Evolutionary conservation across 305 asterid genomes (phyloP).

Genomic region (Fraxinus velutina): DNA sequence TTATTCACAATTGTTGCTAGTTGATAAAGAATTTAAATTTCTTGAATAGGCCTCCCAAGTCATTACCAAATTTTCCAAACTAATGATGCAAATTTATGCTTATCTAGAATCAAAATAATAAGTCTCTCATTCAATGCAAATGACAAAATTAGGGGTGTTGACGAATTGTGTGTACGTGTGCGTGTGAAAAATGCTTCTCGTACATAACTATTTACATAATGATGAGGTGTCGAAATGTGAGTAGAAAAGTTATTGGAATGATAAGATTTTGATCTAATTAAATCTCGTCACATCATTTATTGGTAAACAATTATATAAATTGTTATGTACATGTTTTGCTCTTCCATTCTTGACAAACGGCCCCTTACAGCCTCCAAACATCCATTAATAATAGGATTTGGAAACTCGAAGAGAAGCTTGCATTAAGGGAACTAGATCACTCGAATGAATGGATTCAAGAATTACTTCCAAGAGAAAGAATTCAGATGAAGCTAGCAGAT

Average conservation of each 20-base stretch:
- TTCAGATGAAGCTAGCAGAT: conserved; percentile 60
- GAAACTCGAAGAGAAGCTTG: conserved; percentile 85
- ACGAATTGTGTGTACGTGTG: no score
- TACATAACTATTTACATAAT: no score
- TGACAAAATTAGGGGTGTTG: no score
- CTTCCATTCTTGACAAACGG: conserved; percentile 38
- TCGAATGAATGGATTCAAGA: conserved; percentile 44
- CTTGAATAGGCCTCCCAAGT: conserved; percentile 20
- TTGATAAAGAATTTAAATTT: conserved; percentile 9
- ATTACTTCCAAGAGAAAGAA: conserved; percentile 53
- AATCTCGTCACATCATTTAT: no score
- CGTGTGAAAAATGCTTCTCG: no score
- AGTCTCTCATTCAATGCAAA: no score
- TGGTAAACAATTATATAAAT: no score
- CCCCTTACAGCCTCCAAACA: conserved; percentile 57
- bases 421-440: conserved; percentile 52
- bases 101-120: background rate
- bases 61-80: background rate
- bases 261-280: no score
- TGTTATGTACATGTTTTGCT: no score
- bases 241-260: no score
- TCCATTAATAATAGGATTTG: conserved; percentile 75
- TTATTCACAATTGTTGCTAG: background rate
- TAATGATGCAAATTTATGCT: background rate
- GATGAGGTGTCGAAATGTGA: no score